phyloP scores from a whole-genome alignment of 768 basidiomycete genomes.

The Ramaria sp. region DNA sequence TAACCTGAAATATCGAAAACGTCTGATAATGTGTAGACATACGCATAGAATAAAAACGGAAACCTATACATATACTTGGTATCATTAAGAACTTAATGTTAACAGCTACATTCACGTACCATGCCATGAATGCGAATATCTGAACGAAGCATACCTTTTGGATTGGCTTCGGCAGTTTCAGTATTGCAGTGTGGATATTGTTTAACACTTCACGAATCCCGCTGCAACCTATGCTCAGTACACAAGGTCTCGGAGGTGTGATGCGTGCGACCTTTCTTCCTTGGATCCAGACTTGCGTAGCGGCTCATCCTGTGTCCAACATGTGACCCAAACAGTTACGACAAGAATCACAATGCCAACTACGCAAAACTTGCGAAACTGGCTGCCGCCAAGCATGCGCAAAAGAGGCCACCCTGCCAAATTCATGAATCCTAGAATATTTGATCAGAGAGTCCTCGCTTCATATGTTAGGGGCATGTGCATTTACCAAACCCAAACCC shows the following conservation, averaged over 20 bases:
- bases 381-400: slow-evolving; percentile 72
- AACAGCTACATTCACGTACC: slow-evolving; percentile 35
- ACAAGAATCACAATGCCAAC: slow-evolving; percentile 73
- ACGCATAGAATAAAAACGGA: slow-evolving; percentile 91
- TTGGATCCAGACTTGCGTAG: slow-evolving; percentile 12
- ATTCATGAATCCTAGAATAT: slow-evolving; percentile 67
- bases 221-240: slow-evolving; percentile 23
- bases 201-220: slow-evolving; percentile 61
- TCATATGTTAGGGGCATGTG: background rate
- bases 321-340: slow-evolving; percentile 79
- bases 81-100: background rate
- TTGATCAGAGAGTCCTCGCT: background rate
- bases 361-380: slow-evolving; percentile 95
- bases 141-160: slow-evolving; percentile 89
- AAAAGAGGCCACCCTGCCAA: slow-evolving; percentile 71
- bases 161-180: slow-evolving; percentile 73
- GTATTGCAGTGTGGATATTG: slow-evolving; percentile 66
- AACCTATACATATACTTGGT: slow-evolving; percentile 44
- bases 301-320: slow-evolving; percentile 59
- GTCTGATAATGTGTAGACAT: slow-evolving; percentile 18
- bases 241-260: slow-evolving; percentile 1
- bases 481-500: slow-evolving; percentile 81
- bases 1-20: background rate
- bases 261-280: slow-evolving; percentile 4
- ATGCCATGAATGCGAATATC: slow-evolving; percentile 94